Evolutionary conservation across 768 basidiomycete species (phyloP), one percentile per base, ranked within the genome.

Genomic region (Daedalea quercina): DNA sequence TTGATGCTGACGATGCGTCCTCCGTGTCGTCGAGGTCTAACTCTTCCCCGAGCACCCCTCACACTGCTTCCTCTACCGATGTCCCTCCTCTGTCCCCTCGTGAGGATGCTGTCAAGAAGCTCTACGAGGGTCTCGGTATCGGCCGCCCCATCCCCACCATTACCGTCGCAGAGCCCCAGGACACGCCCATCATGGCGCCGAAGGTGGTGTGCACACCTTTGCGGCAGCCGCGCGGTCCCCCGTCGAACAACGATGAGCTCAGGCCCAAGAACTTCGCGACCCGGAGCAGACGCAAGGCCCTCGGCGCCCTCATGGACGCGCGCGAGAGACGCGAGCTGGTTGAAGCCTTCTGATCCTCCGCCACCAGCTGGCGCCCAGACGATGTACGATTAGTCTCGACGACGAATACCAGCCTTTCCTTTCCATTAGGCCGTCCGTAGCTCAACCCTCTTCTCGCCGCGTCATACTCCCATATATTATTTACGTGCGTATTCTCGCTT

Each of bases 221-320:
- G 50, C 84, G 91, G 68, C 91, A 93, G 74, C 91, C 91, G 62
- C 81, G 84, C 54, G 91, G 91, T 61, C 91, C 91, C 52, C 91
- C 91, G 42, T 87, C 87, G 22, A 85, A 87, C 64, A 82, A 82
- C 57, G 90, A 93, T 63, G 90, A 93, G 65, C 80, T 93, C 47
- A 85, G 86, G 19, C 85, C 87, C 42, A 86, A 88, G 77, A 93
- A 93, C 67, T 93, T 93, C 73, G 90, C 90, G 7, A 83, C 84
- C 34, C 81, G 90, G 61, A 86, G 89, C 70, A 79, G 90, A 69
- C 81, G 87, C 63, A 82, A 87, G 75, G 90, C 89, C 24, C 72
- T 92, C 47, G 85, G 85, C 51, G 79, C 79, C 64, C 78, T 92
- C 60, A 83, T 90, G 79, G 85, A 79, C 61, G 87, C 89, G 31